Conservation (phyloP, 1,284 basidiomycete species). For the Rhodotorula sp. region DNA sequence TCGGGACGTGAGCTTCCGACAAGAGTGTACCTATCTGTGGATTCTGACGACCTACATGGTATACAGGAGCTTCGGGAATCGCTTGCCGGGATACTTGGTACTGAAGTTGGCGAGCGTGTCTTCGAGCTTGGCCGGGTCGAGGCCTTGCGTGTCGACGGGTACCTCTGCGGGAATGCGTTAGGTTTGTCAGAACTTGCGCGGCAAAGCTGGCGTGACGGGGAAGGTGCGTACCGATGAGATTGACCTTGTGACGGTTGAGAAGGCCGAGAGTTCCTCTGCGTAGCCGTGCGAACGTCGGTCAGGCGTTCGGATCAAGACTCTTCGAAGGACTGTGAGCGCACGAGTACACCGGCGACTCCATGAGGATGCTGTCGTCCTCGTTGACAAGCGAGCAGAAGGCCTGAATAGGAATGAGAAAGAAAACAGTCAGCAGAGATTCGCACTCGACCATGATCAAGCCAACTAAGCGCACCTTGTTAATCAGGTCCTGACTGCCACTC, state of each 20-base stretch:
- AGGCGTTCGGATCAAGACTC: background rate
- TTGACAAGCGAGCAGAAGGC: conserved; percentile 64
- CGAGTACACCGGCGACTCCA: conserved; percentile 84
- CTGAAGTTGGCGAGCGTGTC: conserved; percentile 69
- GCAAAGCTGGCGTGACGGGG: too few relatives aligned
- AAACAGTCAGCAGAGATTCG: background rate
- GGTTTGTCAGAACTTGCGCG: background rate
- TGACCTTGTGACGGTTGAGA: conserved; percentile 59
- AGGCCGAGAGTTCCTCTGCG: conserved; percentile 43
- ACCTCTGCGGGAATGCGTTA: conserved; percentile 60
- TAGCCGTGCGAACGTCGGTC: conserved; percentile 35
- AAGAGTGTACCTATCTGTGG: background rate
- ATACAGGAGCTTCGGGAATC: conserved; percentile 77
- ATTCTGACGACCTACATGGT: conserved; percentile 55
- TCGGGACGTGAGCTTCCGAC: accelerated
- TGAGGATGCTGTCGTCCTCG: conserved; percentile 74
- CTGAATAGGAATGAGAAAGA: conserved; percentile 42
- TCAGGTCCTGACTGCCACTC: conserved; percentile 76
- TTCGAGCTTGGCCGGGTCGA: conserved; percentile 64
- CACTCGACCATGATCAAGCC: background rate
- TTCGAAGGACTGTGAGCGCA: conserved; percentile 1
- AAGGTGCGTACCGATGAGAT: conserved; percentile 61
- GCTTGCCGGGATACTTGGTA: conserved; percentile 58
- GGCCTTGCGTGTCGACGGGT: conserved; percentile 72
- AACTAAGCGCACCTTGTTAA: conserved; percentile 65